Evolutionary conservation across 2,329 filamentous ascomycete species (phyloP), one percentile per base, ranked within the genome.

Genomic region (Curvularia lunata): DNA sequence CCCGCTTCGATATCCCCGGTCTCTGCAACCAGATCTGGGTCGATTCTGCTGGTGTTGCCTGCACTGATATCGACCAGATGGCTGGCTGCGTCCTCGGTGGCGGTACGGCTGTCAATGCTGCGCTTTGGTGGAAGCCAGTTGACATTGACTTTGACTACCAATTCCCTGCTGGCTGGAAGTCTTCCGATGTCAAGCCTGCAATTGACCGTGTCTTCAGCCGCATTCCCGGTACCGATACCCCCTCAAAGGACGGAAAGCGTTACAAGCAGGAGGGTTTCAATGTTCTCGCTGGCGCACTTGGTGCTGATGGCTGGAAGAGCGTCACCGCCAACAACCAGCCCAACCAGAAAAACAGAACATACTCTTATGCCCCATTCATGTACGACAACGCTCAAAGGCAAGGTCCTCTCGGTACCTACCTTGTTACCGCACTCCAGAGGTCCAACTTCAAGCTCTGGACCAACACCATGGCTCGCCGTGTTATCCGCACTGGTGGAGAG

Each of bases 151-250:
- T 89, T 80, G 87, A 92, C 71, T 82, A 84, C 71, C 89, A 89
- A 73, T 92, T 90, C 78, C 90, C 90, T 0, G 63, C 78, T 1
- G 89, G 89, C 28, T 92, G 90, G 90, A 87, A 89, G 74, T 82
- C 85, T 18, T 71, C 77, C 5, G 88, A 91, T 64, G 83, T 91
- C 71, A 77, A 78, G 58, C 71, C 78, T 23, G 85, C 89, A 1
- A 85, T 87, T 5, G 76, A 83, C 27, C 83, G 85, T 41, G 85
- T 88, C 6, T 92, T 91, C 72, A 78, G 80, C 34, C 84, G 88
- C n/a, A 91, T 91, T 60, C 88, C 88, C 0, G 89, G 88, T 30
- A 91, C 88, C 0, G 85, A 84, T 45, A 78, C 80, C 43, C 88
- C 90, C 0, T 91, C 88, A 0, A 78, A 80, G 65, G 88, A 92